Evolutionary conservation across 768 basidiomycete species (phyloP).

Genomic region (Auriscalpium vulgare): DNA sequence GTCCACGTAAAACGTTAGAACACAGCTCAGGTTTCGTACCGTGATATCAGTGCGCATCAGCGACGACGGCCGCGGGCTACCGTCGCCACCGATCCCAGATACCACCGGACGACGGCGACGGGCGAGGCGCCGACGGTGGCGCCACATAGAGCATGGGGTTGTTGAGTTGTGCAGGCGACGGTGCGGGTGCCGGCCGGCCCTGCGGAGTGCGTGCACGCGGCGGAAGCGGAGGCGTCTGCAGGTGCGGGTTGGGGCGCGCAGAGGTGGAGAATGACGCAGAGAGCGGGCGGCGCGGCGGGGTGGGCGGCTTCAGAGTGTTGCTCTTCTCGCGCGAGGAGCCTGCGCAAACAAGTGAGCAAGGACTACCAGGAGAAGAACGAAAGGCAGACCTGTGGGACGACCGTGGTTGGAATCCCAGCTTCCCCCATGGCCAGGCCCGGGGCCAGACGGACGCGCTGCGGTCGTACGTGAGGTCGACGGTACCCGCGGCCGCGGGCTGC

Average conservation of each 20-base stretch:
- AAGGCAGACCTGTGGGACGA: too few species aligned
- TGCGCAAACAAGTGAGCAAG: too few species aligned
- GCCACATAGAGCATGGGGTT: constrained; percentile 33
- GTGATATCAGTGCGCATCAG: too few species aligned
- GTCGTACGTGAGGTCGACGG: constrained; percentile 15
- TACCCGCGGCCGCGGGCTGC: constrained; percentile 15
- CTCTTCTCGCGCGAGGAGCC: too few species aligned
- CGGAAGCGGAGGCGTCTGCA: constrained; percentile 24
- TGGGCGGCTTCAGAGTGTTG: background rate
- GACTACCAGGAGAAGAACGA: too few species aligned
- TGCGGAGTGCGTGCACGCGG: constrained; percentile 23
- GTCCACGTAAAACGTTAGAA: too few species aligned
- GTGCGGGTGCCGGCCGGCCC: constrained; percentile 21
- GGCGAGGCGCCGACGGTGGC: constrained; percentile 20
- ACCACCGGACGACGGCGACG: too few species aligned
- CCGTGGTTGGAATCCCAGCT: too few species aligned
- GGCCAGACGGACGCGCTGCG: background rate
- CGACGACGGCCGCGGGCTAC: too few species aligned
- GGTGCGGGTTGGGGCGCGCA: constrained; percentile 1
- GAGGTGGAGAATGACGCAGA: background rate
- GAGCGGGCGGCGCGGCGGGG: background rate
- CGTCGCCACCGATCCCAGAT: too few species aligned
- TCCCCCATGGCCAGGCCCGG: background rate
- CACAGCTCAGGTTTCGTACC: too few species aligned
- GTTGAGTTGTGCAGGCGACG: constrained; percentile 36